Evolutionary conservation across 345 rosid genomes (phyloP), one percentile per base, ranked within the genome.

Genomic region (Microcos paniculata): DNA sequence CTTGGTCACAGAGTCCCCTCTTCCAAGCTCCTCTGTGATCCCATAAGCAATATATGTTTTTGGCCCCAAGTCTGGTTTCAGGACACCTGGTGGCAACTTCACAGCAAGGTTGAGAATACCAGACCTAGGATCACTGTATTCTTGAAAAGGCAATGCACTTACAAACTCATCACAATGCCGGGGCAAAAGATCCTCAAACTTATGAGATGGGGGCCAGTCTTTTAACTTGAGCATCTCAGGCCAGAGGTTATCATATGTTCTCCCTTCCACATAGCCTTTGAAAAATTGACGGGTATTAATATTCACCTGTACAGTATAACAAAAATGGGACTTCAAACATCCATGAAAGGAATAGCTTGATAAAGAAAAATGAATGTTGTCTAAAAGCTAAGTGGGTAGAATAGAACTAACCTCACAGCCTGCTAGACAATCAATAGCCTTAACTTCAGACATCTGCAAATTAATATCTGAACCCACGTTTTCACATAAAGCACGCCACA

Each of bases 181-280:
- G 8, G 97, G 99, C 82, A 95, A 80, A 75, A 89, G 82, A 66
- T 91, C 89, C 76, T 95, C 97, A 72, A 95, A 93, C 73, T 86
- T 89, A 80, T 95, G 89, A 0, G 96, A 90, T 70, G 99, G 99
- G 63, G 99, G 99, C 99, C 98, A 95, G 76, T 95, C 99, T 78
- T 95, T 95, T 11, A 95, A 87, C 88, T 95, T 95, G 73, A 95
- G 85, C 96, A 95, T 93, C 87, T 86, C 88, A 8, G 98, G 99
- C 99, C 99, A 95, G 48, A 85, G 86, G 86, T 93, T 93, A 0
- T 8, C 4, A 76, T 90, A 95, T 8, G 65, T 83, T 84, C 97
- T 91, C 69, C 99, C 99, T 79, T 87, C 83, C 6, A 18, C 75
- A 77, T 95, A 95, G 51, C 99, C 98, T 80, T 91, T 78, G 84